These are phyloP conservation scores for Helianthus tuberosus DNA, from an alignment of 129 eudicot species.

Conservation along the genomic window DNA sequence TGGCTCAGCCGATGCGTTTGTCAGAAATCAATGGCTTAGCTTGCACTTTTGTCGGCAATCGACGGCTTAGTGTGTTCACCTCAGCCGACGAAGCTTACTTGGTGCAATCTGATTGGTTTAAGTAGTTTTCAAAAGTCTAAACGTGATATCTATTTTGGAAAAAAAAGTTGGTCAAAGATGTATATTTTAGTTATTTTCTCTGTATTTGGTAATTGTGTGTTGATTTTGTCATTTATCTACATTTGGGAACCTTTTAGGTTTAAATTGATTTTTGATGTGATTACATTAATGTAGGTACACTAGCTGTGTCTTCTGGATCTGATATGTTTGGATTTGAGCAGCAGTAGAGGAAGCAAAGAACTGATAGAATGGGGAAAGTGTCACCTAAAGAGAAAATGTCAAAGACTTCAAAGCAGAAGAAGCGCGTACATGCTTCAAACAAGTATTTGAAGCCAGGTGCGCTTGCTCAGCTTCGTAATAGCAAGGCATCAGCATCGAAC, in stretches of 20 bases:
- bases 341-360: neutral
- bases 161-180: no score
- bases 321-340: constrained; percentile 16
- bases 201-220: constrained; percentile 14
- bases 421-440: constrained; percentile 48
- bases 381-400: constrained; percentile 65
- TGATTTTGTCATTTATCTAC: neutral
- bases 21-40: no score
- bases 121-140: no score
- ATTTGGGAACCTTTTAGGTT: neutral
- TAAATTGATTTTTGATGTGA: constrained; percentile 19
- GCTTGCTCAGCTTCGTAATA: constrained; percentile 88
- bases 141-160: no score
- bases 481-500: constrained; percentile 61
- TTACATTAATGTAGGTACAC: constrained; percentile 5
- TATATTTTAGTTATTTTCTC: neutral
- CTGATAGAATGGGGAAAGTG: constrained; percentile 72
- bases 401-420: constrained; percentile 54
- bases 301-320: constrained; percentile 12
- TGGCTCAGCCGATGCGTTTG: no score
- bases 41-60: no score
- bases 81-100: no score
- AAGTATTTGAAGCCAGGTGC: constrained; percentile 98
- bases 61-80: no score
- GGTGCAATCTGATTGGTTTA: no score